Percentiles rank a stretch among this genome's conserved stretches.
Evolutionary conservation across 495 filamentous ascomycete species (phyloP).

Genomic region (Trichocladium uniseriatum): DNA sequence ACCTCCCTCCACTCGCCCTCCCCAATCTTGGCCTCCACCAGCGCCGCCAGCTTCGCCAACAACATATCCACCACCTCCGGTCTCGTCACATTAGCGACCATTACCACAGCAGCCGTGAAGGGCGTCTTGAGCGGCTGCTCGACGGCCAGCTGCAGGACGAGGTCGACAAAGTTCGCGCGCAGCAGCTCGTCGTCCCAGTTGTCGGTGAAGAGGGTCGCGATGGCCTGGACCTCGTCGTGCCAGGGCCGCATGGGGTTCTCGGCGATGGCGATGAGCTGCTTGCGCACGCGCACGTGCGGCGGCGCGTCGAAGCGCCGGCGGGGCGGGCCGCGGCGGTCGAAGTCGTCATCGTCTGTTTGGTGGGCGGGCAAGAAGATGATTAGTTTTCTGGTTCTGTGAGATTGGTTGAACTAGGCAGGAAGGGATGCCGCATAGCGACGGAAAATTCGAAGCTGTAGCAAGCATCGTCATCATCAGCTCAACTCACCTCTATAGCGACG

Average conservation of each 20-base stretch:
- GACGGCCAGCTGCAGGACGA: constrained; percentile 62
- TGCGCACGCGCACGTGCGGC: constrained; percentile 61
- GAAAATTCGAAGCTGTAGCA: too few species aligned
- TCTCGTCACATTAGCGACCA: constrained; percentile 65
- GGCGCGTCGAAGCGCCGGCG: constrained; percentile 75
- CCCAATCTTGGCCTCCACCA: constrained; percentile 52
- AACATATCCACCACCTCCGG: constrained; percentile 61
- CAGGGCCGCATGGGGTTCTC: constrained; percentile 74
- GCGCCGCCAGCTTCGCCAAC: constrained; percentile 47
- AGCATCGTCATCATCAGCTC: not conserved
- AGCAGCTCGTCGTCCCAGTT: constrained; percentile 70
- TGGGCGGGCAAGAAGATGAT: not conserved
- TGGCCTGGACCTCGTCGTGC: constrained; percentile 68
- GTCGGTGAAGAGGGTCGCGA: constrained; percentile 67
- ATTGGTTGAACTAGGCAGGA: too few species aligned
- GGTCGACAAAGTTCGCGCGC: constrained; percentile 55
- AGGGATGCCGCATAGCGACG: too few species aligned
- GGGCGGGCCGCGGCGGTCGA: constrained; percentile 65
- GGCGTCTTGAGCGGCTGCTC: constrained; percentile 97
- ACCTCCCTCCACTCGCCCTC: constrained; percentile 78
- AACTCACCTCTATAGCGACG: constrained; percentile 43
- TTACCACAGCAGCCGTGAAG: constrained; percentile 72
- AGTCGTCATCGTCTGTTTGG: constrained; percentile 41
- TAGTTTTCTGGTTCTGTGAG: not conserved
- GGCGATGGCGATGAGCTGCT: constrained; percentile 72